phyloP scores from a whole-genome alignment of 2,329 filamentous ascomycete species.

The Ascochyta clinopodiicola region DNA sequence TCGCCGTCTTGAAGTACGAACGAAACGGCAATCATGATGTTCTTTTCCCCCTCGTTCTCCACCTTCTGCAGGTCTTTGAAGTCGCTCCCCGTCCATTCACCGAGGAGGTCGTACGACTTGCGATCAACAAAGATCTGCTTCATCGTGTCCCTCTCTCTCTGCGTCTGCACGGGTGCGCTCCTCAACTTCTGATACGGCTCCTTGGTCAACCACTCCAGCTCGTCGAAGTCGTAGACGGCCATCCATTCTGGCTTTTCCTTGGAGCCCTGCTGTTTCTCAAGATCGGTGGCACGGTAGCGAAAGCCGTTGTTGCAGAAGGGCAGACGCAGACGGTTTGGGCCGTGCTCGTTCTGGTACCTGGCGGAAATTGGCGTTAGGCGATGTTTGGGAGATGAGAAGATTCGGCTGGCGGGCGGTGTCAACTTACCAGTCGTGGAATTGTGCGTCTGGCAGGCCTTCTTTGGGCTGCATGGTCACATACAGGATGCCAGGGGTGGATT shows the following conservation, averaged over 20 bases:
- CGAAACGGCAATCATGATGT: slow-evolving; percentile 68
- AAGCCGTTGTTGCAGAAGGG: slow-evolving; percentile 79
- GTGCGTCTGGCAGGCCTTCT: slow-evolving; percentile 66
- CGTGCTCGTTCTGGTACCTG: slow-evolving; percentile 87
- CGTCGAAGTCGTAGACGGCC: slow-evolving; percentile 81
- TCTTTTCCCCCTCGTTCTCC: slow-evolving; percentile 60
- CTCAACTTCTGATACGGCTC: slow-evolving; percentile 73
- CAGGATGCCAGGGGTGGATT: slow-evolving; percentile 69
- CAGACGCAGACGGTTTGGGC: slow-evolving; percentile 77
- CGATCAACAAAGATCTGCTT: slow-evolving; percentile 72
- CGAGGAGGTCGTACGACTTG: slow-evolving; percentile 71
- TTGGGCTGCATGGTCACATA: slow-evolving; percentile 87
- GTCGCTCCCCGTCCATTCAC: slow-evolving; percentile 60
- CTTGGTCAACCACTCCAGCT: slow-evolving; percentile 73
- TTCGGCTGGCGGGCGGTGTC: slow-evolving; percentile 25
- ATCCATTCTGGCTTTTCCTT: slow-evolving; percentile 70
- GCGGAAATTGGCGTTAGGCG: slow-evolving; percentile 42
- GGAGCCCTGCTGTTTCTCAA: slow-evolving; percentile 37
- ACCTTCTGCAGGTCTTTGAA: slow-evolving; percentile 68
- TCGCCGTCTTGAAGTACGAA: slow-evolving; percentile 63
- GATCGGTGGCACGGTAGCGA: slow-evolving; percentile 75
- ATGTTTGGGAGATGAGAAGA: slow-evolving; percentile 23
- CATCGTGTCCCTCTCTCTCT: slow-evolving; percentile 67
- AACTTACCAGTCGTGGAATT: slow-evolving; percentile 73
- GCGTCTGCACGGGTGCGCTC: slow-evolving; percentile 62